Conservation (phyloP, 106 monocot species). For the Dendrobium chrysotoxum region DNA sequence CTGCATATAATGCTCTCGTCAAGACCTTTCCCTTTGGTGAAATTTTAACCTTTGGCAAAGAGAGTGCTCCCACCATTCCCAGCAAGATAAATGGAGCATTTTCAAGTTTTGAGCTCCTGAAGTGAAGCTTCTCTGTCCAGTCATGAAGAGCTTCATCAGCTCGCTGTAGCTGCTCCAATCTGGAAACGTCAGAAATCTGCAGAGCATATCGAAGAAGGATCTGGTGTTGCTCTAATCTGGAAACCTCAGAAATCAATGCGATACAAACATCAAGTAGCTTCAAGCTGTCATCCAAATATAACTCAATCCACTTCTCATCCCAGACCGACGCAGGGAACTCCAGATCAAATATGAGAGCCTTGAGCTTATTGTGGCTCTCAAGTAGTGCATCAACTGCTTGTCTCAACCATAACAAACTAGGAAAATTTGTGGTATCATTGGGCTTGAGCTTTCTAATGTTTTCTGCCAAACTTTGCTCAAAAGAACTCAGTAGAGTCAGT, state of each 20-base stretch:
- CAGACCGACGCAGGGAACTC: conserved; percentile 40
- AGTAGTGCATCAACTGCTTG: conserved; percentile 21
- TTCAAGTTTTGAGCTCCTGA: conserved; percentile 38
- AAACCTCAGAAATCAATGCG: conserved; percentile 39
- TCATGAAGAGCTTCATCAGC: conserved; percentile 40
- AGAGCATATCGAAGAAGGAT: conserved; percentile 26
- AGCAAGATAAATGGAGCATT: conserved; percentile 25
- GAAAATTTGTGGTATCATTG: conserved; percentile 18
- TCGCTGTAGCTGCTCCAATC: conserved; percentile 23
- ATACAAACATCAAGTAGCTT: conserved; percentile 54
- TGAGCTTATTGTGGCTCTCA: conserved; percentile 26
- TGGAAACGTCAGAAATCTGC: conserved; percentile 10
- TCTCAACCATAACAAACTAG: conserved; percentile 44
- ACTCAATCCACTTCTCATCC: conserved; percentile 46
- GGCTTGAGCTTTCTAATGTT: conserved; percentile 37
- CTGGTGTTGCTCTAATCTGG: conserved; percentile 27
- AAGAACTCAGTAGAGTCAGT: conserved; percentile 17
- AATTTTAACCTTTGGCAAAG: conserved; percentile 39
- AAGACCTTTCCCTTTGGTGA: conserved; percentile 67
- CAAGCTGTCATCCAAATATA: conserved; percentile 40
- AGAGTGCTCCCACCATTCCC: conserved; percentile 30
- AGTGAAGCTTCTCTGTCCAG: conserved; percentile 32
- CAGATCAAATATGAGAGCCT: conserved; percentile 31
- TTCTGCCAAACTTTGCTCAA: conserved; percentile 35
- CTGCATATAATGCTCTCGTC: conserved; percentile 58